These are phyloP conservation scores for Pythium coloratum DNA, from an alignment of 352 stramenopile genomes.

Conservation along the genomic window DNA sequence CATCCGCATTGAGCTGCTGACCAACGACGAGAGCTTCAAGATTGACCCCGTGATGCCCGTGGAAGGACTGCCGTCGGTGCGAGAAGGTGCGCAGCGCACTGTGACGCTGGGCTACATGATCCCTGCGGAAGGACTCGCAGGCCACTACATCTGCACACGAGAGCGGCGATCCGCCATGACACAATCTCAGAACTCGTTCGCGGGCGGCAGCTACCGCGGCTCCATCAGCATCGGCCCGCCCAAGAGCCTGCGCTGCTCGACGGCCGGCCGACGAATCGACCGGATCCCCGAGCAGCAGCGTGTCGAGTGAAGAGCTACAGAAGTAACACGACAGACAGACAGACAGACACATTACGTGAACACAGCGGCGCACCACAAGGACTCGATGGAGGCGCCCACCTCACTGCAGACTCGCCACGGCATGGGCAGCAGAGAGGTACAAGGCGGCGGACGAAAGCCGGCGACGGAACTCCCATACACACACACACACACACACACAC, in stretches of 20 bases:
- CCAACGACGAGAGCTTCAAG: constrained; percentile 79
- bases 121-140: constrained; percentile 57
- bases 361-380: background rate
- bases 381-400: background rate
- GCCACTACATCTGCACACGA: constrained; percentile 84
- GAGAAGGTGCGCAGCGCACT: constrained; percentile 49
- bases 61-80: constrained; percentile 51
- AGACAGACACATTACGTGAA: background rate
- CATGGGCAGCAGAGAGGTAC: background rate
- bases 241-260: constrained; percentile 49
- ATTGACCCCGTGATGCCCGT: constrained; percentile 80
- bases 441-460: background rate
- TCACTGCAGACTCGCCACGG: background rate
- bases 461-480: background rate
- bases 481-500: background rate
- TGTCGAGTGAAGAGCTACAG: constrained; percentile 41
- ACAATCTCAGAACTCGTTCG: constrained; percentile 62
- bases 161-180: constrained; percentile 40
- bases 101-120: constrained; percentile 79
- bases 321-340: background rate
- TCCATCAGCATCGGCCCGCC: constrained; percentile 71
- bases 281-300: constrained; percentile 65
- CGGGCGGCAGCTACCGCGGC: constrained; percentile 70
- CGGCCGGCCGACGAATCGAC: constrained; percentile 50
- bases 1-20: constrained; percentile 76